Evolutionary conservation across 305 asterid genomes (phyloP).

Genomic region (Coffea humblotiana): DNA sequence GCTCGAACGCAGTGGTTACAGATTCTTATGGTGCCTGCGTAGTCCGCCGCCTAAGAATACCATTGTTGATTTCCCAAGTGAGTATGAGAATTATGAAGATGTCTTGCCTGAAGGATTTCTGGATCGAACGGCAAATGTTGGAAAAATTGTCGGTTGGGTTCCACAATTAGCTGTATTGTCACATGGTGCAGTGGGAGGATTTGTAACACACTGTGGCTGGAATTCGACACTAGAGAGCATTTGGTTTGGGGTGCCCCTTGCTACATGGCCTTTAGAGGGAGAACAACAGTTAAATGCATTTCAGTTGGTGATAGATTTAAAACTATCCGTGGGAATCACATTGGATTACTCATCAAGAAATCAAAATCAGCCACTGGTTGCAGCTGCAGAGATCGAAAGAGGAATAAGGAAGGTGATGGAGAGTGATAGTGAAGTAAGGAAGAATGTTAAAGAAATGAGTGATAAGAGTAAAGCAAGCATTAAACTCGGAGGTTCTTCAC

Average conservation of each 20-base stretch:
- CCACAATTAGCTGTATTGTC: conserved; percentile 62
- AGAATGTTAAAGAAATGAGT: conserved; percentile 46
- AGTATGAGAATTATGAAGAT: conserved; percentile 32
- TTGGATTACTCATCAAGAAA: conserved; percentile 39
- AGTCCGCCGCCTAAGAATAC: conserved; percentile 32
- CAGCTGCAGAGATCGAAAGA: conserved; percentile 40
- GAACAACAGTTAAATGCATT: conserved; percentile 74
- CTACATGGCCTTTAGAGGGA: conserved; percentile 72
- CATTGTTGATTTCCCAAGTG: conserved; percentile 49
- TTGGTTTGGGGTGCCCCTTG: conserved; percentile 72
- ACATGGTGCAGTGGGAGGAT: conserved; percentile 58
- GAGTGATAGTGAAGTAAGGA: conserved; percentile 36
- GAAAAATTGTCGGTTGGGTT: conserved; percentile 69
- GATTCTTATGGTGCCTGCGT: conserved; percentile 75
- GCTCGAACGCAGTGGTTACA: conserved; percentile 47
- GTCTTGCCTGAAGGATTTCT: conserved; percentile 68
- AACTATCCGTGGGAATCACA: conserved; percentile 53
- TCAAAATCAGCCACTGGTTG: conserved; percentile 26
- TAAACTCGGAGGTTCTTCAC: conserved; percentile 57
- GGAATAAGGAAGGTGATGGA: conserved; percentile 58
- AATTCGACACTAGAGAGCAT: conserved; percentile 69
- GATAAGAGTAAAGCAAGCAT: conserved; percentile 40
- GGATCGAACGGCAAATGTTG: conserved; percentile 39
- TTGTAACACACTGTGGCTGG: conserved; percentile 85
- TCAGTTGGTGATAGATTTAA: conserved; percentile 58